A percentile compares a stretch with the other conserved stretches of the same genome.
These are phyloP conservation scores for Moniliophthora roreri DNA, from an alignment of 1,284 basidiomycete genomes.

Conservation along the genomic window DNA sequence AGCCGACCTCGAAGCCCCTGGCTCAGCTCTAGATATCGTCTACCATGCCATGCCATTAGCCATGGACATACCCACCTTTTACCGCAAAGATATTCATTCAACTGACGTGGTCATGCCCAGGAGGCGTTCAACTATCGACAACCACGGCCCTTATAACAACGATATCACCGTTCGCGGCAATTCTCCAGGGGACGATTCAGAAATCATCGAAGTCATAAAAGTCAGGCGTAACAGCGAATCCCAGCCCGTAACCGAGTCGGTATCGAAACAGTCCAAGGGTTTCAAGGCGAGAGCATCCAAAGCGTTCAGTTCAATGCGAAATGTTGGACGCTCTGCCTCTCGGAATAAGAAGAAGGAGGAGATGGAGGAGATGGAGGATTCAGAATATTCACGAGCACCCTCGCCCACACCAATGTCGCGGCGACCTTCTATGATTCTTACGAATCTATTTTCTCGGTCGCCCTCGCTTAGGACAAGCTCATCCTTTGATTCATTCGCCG, in stretches of 20 bases:
- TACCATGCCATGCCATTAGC: background rate
- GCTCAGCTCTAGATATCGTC: constrained; percentile 36
- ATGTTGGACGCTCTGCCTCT: constrained; percentile 39
- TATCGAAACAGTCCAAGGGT: constrained; percentile 47
- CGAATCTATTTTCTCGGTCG: constrained; percentile 34
- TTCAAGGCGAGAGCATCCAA: constrained; percentile 58
- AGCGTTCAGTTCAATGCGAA: constrained; percentile 63
- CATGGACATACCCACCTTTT: constrained; percentile 20
- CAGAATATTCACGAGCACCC: constrained; percentile 20
- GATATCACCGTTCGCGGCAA: constrained; percentile 26
- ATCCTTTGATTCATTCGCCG: constrained; percentile 9
- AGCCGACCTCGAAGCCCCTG: constrained; percentile 41
- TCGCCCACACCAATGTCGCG: constrained; percentile 26
- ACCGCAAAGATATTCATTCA: constrained; percentile 17
- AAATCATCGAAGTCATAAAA: constrained; percentile 69
- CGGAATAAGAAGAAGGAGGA: constrained; percentile 29
- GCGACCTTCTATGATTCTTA: constrained; percentile 34
- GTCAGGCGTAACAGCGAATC: constrained; percentile 40
- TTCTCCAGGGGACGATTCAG: constrained; percentile 39
- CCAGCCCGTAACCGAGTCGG: constrained; percentile 12
- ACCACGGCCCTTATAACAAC: constrained; percentile 24
- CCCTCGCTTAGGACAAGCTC: constrained; percentile 13
- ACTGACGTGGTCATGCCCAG: constrained; percentile 26
- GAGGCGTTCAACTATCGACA: constrained; percentile 22
- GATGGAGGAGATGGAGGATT: constrained; percentile 33